Conservation (phyloP, 768 basidiomycete genomes). For the Lactarius hatsudake region DNA sequence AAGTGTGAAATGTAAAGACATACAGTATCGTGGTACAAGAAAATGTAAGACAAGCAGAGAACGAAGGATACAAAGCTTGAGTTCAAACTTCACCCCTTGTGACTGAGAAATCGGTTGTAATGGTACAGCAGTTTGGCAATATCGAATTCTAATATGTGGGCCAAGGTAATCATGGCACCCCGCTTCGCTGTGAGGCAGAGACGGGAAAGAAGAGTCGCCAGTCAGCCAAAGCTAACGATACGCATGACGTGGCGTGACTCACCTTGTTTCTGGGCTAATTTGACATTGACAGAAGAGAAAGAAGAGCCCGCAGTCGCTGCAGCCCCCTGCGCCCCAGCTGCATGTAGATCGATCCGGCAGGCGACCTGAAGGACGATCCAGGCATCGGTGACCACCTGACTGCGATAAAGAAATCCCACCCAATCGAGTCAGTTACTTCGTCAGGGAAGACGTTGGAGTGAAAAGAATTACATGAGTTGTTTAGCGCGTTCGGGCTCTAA, state of each 20-base stretch:
- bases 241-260: background rate
- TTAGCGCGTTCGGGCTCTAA: background rate
- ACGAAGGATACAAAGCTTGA: background rate
- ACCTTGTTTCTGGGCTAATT: background rate
- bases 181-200: background rate
- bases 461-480: background rate
- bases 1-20: too few species aligned
- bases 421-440: background rate
- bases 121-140: background rate
- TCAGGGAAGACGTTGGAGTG: background rate
- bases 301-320: background rate
- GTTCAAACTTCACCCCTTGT: background rate
- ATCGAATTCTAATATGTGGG: background rate
- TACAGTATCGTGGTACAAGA: background rate
- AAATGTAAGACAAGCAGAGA: background rate
- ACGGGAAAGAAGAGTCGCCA: background rate
- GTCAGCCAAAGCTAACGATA: background rate
- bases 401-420: background rate
- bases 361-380: conserved; percentile 10
- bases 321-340: background rate
- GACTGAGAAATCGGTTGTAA: background rate
- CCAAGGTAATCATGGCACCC: background rate
- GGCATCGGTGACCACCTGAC: conserved; percentile 11
- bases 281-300: background rate
- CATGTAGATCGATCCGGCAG: background rate